Conservation (phyloP, 331 rosid genomes). For the Quercus tomentella region DNA sequence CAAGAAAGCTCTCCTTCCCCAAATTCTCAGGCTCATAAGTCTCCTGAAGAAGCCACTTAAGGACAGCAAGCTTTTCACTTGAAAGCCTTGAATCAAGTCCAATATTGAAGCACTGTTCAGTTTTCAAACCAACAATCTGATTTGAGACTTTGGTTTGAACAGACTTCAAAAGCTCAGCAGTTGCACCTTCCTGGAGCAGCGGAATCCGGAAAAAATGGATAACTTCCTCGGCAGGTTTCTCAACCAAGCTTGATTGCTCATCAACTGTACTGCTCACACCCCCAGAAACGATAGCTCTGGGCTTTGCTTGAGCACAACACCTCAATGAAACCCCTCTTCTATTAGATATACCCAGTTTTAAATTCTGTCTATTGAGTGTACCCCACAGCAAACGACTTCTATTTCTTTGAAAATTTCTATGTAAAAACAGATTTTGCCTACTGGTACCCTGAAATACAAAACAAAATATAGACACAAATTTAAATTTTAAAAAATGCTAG, state of each 20-base stretch:
- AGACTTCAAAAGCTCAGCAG: slow-evolving; percentile 60
- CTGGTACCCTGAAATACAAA: slow-evolving; percentile 55
- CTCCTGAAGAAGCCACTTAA: slow-evolving; percentile 85
- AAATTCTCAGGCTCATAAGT: slow-evolving; percentile 85
- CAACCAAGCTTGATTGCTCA: slow-evolving; percentile 40
- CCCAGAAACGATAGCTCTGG: slow-evolving; percentile 48
- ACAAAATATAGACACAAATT: neutral
- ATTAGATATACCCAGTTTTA: slow-evolving; percentile 13
- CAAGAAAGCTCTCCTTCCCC: slow-evolving; percentile 76
- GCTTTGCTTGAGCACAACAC: slow-evolving; percentile 46
- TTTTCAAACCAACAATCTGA: slow-evolving; percentile 60
- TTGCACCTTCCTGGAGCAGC: slow-evolving; percentile 65
- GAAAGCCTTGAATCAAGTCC: slow-evolving; percentile 53
- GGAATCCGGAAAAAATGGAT: slow-evolving; percentile 67
- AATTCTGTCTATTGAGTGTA: slow-evolving; percentile 11
- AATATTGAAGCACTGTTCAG: slow-evolving; percentile 79
- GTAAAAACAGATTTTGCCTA: slow-evolving; percentile 46
- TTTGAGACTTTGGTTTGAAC: slow-evolving; percentile 61
- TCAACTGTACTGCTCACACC: slow-evolving; percentile 39
- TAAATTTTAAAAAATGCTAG: neutral
- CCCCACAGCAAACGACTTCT: slow-evolving; percentile 63
- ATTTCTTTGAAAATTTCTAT: slow-evolving; percentile 28
- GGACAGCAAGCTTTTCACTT: slow-evolving; percentile 39
- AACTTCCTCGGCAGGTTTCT: slow-evolving; percentile 50
- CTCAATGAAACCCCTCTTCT: slow-evolving; percentile 34